phyloP scores from a whole-genome alignment of 2,329 filamentous ascomycete species.

The Colletotrichum cuscutae region DNA sequence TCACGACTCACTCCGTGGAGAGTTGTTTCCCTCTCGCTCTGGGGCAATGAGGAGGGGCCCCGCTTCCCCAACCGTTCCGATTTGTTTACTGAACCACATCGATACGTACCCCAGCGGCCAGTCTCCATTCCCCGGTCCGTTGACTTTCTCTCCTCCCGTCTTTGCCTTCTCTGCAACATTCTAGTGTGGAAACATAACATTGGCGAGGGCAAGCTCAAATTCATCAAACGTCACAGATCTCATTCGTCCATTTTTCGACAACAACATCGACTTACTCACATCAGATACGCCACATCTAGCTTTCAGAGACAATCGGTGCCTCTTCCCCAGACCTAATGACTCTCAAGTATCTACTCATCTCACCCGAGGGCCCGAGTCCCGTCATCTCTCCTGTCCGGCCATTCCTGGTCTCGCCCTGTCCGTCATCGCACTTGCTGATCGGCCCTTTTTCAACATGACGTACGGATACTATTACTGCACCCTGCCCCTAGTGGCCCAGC shows the following conservation, averaged over 20 bases:
- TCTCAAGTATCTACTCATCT: neutral
- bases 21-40: constrained; percentile 4
- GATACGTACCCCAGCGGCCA: neutral
- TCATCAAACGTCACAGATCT: neutral
- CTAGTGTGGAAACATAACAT: neutral
- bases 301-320: neutral
- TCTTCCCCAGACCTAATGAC: neutral
- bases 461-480: constrained; percentile 5
- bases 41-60: neutral
- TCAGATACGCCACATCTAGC: neutral
- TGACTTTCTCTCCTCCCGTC: neutral
- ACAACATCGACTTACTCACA: neutral
- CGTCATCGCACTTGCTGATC: constrained; percentile 18
- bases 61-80: constrained; percentile 32
- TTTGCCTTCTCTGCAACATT: neutral
- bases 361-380: neutral
- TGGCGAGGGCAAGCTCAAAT: neutral
- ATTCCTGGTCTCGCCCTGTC: neutral
- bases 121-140: neutral
- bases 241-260: neutral
- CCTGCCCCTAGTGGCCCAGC: neutral
- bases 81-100: neutral
- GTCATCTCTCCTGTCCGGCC: neutral
- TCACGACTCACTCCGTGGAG: neutral
- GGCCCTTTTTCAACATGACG: constrained; percentile 31